A percentile compares a stretch with the other conserved stretches of the same genome.
These are phyloP conservation scores for Hippophae rhamnoides DNA, from an alignment of 306 rosid genomes.

Conservation along the genomic window DNA sequence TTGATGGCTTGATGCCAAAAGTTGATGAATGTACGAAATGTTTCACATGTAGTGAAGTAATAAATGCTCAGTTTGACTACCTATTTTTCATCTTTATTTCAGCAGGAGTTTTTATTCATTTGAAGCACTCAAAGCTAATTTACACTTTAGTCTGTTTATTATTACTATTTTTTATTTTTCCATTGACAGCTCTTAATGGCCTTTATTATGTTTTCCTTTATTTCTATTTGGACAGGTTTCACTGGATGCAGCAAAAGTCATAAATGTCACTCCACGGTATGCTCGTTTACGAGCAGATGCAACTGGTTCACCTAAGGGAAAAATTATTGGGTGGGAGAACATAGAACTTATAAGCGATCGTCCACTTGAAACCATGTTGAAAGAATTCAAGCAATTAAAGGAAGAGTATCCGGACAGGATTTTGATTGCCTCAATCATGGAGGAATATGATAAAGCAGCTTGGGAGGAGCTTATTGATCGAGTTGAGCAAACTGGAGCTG, in stretches of 20 bases:
- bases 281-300: constrained; percentile 64
- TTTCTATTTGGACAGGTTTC: constrained; percentile 50
- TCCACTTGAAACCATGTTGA: constrained; percentile 82
- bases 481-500: constrained; percentile 93
- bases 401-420: constrained; percentile 85
- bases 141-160: no score
- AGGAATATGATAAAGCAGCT: constrained; percentile 81
- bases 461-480: constrained; percentile 97
- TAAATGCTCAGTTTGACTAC: no score
- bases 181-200: not conserved
- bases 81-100: no score
- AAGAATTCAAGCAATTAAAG: constrained; percentile 77
- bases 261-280: constrained; percentile 91
- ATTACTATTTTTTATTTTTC: not conserved
- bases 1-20: no score
- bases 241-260: constrained; percentile 83
- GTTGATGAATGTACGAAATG: no score
- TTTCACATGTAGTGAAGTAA: no score
- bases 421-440: constrained; percentile 95
- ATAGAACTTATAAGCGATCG: constrained; percentile 89
- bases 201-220: constrained; percentile 3
- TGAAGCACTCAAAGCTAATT: no score
- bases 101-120: no score
- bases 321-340: constrained; percentile 94
- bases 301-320: constrained; percentile 71